Evolutionary conservation across 805 yeast species (phyloP), one percentile per base, ranked within the genome.

Genomic region (Maudiozyma saulgeensis): DNA sequence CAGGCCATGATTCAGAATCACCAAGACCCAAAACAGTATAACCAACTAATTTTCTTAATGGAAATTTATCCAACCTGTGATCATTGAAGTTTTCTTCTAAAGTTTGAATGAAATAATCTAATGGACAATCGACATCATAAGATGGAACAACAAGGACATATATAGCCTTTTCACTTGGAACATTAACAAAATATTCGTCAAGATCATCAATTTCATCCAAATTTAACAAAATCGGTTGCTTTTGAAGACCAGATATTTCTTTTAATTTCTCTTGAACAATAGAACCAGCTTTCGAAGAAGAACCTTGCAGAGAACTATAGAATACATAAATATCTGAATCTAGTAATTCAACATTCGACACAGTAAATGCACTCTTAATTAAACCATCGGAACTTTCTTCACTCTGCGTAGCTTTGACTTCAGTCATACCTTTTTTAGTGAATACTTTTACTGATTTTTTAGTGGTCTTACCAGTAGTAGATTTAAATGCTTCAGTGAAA

Each of bases 61-160:
- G 96, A 55, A 79, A 81, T 53, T 86, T 86, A 61, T 88, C 96
- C 34, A 89, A 78, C 56, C 96, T 75, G 69, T 87, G 87, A 64
- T 89, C 97, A 53, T 83, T 82, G 52, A 79, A 79, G 1, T 95
- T 87, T 49, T 89, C 96, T 53, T 79, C 75, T 55, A 89, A 71
- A 42, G 86, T 81, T 58, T 87, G 95, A 49, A 89, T 69, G 64
- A 88, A 87, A 61, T 80, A 90, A 65, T 89, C 97, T 32, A 90
- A 74, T 13, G 97, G 96, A 1, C 95, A 86, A 64, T 89, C 97
- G 0, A 90, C 85, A 55, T 88, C 96, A 62, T 89, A 89, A 0
- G 96, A 87, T 1, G 97, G 97, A 32, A 89, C 71, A 15, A 89
- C 87, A 51, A 89, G 55, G 37, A 90, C 62, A 59, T 87, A 89